Evolutionary conservation across 1,284 basidiomycete genomes (phyloP).

Genomic region (Tilletia caries): DNA sequence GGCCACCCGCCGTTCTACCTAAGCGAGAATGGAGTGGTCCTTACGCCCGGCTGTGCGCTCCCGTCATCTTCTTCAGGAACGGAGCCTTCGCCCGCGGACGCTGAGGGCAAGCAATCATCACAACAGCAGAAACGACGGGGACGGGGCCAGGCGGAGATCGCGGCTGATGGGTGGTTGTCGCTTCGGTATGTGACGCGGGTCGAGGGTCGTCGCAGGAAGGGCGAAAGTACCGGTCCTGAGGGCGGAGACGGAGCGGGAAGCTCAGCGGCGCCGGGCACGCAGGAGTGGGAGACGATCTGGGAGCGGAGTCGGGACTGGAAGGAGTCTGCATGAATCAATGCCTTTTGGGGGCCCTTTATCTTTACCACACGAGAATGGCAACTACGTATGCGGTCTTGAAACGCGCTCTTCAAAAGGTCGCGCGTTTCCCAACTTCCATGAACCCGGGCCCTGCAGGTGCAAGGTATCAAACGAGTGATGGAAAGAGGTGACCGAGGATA

Average conservation of each 20-base stretch:
- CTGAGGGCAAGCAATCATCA: neutral
- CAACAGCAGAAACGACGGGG: neutral
- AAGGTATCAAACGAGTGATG: too few species aligned
- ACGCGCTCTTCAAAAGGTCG: too few species aligned
- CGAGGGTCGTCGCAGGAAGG: slow-evolving; percentile 1
- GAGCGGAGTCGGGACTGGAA: slow-evolving; percentile 34
- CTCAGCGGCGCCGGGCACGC: too few species aligned
- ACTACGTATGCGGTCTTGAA: too few species aligned
- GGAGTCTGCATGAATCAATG: neutral
- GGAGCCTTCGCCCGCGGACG: neutral
- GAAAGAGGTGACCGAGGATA: too few species aligned
- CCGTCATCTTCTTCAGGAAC: neutral
- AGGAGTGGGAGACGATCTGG: slow-evolving; percentile 31
- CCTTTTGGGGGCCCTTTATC: too few species aligned
- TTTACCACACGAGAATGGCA: too few species aligned
- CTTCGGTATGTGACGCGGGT: neutral
- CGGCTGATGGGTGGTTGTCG: slow-evolving; percentile 5
- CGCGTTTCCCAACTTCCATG: too few species aligned
- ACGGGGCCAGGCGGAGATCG: neutral
- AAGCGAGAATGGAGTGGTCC: slow-evolving; percentile 77
- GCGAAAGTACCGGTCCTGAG: too few species aligned
- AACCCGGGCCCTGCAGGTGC: too few species aligned
- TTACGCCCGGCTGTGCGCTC: slow-evolving; percentile 64
- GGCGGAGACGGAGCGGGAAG: too few species aligned
- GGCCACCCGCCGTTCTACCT: slow-evolving; percentile 67